phyloP scores from a whole-genome alignment of 768 basidiomycete genomes.

The Podaxis sp. region DNA sequence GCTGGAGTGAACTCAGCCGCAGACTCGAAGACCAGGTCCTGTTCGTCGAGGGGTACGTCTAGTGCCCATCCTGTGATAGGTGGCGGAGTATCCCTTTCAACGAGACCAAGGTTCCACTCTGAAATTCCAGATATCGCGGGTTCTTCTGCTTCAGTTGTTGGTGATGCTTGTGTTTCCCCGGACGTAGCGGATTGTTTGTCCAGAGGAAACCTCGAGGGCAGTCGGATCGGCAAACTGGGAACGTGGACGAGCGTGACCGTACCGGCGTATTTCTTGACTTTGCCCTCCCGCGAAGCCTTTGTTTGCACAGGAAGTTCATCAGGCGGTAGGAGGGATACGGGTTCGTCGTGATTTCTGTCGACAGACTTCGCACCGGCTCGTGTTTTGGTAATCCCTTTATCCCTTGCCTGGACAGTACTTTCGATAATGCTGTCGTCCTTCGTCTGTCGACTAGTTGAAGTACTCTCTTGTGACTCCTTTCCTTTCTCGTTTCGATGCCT shows the following conservation, averaged over 20 bases:
- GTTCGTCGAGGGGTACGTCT: slow-evolving; percentile 5
- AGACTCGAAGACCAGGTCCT: neutral
- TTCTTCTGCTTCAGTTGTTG: neutral
- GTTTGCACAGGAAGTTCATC: neutral
- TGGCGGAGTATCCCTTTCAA: slow-evolving; percentile 4
- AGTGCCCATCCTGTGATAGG: slow-evolving; percentile 6
- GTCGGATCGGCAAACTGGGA: slow-evolving; percentile 1
- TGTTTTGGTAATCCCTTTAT: neutral
- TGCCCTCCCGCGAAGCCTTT: neutral
- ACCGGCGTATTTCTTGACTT: neutral
- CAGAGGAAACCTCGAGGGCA: slow-evolving; percentile 6
- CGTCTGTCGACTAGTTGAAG: neutral
- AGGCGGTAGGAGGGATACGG: neutral
- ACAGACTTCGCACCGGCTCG: neutral
- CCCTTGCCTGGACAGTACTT: neutral
- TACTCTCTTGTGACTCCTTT: neutral
- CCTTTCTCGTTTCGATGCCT: neutral
- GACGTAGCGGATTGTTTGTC: neutral
- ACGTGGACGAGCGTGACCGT: slow-evolving; percentile 8
- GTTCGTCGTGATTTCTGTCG: neutral
- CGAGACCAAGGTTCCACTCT: neutral
- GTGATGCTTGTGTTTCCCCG: neutral
- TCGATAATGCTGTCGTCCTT: neutral
- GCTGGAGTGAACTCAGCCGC: neutral
- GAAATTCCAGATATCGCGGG: neutral